Conservation (phyloP, 2,329 filamentous ascomycete species). For the Phaeosphaeriaceae sp. region DNA sequence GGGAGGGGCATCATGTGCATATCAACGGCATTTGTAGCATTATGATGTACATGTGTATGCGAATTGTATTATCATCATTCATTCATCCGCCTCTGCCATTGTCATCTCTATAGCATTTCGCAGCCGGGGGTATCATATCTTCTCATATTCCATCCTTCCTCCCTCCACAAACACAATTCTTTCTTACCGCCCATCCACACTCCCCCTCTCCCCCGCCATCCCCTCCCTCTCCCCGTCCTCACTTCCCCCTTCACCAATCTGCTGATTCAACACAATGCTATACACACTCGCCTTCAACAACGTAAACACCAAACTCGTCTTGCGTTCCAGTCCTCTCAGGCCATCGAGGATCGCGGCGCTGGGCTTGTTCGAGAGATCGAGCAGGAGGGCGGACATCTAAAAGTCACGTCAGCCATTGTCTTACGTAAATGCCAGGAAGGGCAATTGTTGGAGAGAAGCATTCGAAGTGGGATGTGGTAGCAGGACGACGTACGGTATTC, state of each 20-base stretch:
- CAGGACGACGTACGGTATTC: slow-evolving; percentile 71
- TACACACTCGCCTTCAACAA: slow-evolving; percentile 98
- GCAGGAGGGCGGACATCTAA: slow-evolving; percentile 65
- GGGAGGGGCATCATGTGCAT: neutral
- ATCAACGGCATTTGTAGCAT: slow-evolving; percentile 2
- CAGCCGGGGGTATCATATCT: slow-evolving; percentile 23
- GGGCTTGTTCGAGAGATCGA: slow-evolving; percentile 68
- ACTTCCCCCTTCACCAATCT: slow-evolving; percentile 55
- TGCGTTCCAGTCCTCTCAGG: slow-evolving; percentile 85
- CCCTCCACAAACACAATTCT: slow-evolving; percentile 4
- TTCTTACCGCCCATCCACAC: slow-evolving; percentile 29
- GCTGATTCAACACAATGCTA: slow-evolving; percentile 97
- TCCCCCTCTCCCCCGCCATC: slow-evolving; percentile 29
- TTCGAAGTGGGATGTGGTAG: too few relatives aligned
- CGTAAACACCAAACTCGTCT: slow-evolving; percentile 94
- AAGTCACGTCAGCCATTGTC: too few relatives aligned
- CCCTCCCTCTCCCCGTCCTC: slow-evolving; percentile 39
- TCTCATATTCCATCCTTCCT: neutral
- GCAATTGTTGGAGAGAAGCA: too few relatives aligned
- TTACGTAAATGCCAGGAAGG: too few relatives aligned
- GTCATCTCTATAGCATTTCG: neutral
- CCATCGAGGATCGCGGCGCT: slow-evolving; percentile 82
- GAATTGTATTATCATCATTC: neutral
- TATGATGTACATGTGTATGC: neutral
- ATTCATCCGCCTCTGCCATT: neutral